Percentiles rank a stretch among this genome's conserved stretches.
Conservation (phyloP, 1,284 basidiomycete species). For the Omphalotus olearius region DNA sequence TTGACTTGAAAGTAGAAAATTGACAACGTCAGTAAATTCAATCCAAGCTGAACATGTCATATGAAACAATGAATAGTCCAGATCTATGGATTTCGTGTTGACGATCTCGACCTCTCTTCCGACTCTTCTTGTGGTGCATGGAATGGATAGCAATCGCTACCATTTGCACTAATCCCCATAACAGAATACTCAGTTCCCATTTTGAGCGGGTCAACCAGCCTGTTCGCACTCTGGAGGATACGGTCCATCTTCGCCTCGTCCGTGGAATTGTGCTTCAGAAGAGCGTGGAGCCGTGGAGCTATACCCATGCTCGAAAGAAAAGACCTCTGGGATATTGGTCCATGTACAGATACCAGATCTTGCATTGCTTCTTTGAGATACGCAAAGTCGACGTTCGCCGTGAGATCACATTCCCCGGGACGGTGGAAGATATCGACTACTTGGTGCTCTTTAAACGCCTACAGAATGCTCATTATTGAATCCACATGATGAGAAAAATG, state of each 20-base stretch:
- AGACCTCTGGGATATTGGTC: conserved; percentile 63
- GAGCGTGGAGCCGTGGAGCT: conserved; percentile 50
- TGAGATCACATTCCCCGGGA: conserved; percentile 90
- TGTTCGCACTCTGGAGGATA: conserved; percentile 44
- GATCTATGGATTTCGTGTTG: too few relatives aligned
- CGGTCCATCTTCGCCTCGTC: conserved; percentile 42
- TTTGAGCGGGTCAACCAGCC: conserved; percentile 56
- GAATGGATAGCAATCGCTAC: background rate
- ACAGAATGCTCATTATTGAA: background rate
- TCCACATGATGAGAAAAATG: conserved; percentile 5
- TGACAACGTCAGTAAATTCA: too few relatives aligned
- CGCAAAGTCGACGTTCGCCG: conserved; percentile 94
- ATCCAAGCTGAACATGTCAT: too few relatives aligned
- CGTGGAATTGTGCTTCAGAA: conserved; percentile 41
- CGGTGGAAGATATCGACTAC: conserved; percentile 82
- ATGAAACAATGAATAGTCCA: too few relatives aligned
- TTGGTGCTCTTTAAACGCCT: conserved; percentile 90
- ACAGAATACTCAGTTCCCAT: conserved; percentile 70
- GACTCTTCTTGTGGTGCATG: background rate
- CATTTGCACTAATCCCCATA: conserved; percentile 41
- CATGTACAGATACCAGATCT: conserved; percentile 49
- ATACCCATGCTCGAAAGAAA: conserved; percentile 77
- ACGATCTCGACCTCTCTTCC: too few relatives aligned
- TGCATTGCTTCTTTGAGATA: conserved; percentile 78
- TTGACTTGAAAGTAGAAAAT: too few relatives aligned